These are phyloP conservation scores for Scenedesmus sp. DNA, from an alignment of 163 green algal species.

Conservation along the genomic window DNA sequence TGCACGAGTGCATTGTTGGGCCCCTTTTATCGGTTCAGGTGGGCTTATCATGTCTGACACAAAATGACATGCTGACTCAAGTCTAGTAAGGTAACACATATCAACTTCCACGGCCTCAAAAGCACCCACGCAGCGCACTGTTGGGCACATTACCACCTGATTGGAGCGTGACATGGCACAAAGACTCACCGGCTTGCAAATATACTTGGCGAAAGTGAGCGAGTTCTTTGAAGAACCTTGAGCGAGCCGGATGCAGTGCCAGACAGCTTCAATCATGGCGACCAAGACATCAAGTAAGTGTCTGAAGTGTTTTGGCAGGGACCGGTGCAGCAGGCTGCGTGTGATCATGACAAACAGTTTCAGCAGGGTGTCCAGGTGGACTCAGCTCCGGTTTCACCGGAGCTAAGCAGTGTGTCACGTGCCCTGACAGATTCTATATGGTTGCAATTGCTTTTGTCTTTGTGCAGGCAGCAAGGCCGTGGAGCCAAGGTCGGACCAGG, in stretches of 20 bases:
- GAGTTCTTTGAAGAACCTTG: slow-evolving; percentile 32
- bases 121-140: not conserved
- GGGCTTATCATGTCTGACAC: slow-evolving; percentile 2
- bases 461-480: slow-evolving; percentile 7
- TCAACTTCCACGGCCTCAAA: not conserved
- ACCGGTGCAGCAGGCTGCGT: not conserved
- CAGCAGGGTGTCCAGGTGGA: not conserved
- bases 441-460: not conserved
- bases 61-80: not conserved
- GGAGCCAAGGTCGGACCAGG: not conserved
- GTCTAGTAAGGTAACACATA: slow-evolving; percentile 29
- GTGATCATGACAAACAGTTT: not conserved
- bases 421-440: not conserved
- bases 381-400: not conserved
- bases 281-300: slow-evolving; percentile 15
- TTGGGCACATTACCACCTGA: not conserved
- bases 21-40: not conserved
- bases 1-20: not conserved
- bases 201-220: slow-evolving; percentile 6
- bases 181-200: slow-evolving; percentile 16
- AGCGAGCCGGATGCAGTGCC: not conserved
- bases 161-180: slow-evolving; percentile 12
- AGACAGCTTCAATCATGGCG: slow-evolving; percentile 23
- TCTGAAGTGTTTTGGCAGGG: not conserved
- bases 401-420: not conserved